Conservation (phyloP, 805 yeast genomes). For the Nakazawaea sp. region DNA sequence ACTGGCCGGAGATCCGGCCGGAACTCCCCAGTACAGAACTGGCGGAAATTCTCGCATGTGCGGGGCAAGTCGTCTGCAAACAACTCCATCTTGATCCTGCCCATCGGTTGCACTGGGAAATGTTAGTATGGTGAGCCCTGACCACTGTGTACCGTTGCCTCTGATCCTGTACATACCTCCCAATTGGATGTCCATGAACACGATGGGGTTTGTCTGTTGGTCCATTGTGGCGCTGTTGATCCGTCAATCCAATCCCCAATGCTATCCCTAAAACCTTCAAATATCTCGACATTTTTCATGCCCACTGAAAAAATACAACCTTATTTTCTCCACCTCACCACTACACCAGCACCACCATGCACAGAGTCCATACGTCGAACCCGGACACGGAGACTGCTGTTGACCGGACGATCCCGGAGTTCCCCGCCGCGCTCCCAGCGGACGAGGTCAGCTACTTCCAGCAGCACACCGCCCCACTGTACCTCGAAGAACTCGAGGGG, state of each 20-base stretch:
- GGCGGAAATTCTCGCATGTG: conserved; percentile 46
- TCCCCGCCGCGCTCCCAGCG: conserved; percentile 64
- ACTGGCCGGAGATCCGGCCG: conserved; percentile 29
- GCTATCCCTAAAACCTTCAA: not conserved
- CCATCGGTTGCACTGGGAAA: conserved; percentile 21
- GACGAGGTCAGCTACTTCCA: conserved; percentile 78
- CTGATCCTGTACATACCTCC: conserved; percentile 15
- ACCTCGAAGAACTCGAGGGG: conserved; percentile 53
- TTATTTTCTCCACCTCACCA: too few relatives aligned
- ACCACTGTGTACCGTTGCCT: too few relatives aligned
- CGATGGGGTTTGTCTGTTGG: conserved; percentile 26
- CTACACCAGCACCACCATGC: conserved; percentile 2
- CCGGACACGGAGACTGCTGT: conserved; percentile 72
- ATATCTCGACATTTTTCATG: not conserved
- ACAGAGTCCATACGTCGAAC: conserved; percentile 52
- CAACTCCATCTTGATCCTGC: conserved; percentile 38
- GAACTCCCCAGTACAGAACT: conserved; percentile 45
- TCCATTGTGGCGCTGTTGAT: too few relatives aligned
- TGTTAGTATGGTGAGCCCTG: too few relatives aligned
- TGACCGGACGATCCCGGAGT: conserved; percentile 67
- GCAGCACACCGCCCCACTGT: conserved; percentile 65
- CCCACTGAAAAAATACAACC: too few relatives aligned
- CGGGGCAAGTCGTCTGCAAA: conserved; percentile 32
- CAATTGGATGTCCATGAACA: conserved; percentile 32
- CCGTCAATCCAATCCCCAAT: too few relatives aligned